Conservation (phyloP, 176 grass and related monocot genomes). For the Aegilops speltoides region DNA sequence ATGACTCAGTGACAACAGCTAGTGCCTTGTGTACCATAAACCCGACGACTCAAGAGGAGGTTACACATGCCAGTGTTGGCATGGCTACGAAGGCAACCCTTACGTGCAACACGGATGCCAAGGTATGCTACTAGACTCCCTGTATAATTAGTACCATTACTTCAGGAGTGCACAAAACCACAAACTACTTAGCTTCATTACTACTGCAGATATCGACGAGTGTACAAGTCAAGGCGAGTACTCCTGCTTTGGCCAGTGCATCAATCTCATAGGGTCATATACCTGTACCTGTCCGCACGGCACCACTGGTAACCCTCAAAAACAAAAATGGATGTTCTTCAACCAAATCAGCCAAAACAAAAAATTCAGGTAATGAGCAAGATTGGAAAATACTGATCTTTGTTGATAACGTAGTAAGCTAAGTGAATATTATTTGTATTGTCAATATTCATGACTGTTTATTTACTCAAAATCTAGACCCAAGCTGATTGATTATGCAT, state of each 20-base stretch:
- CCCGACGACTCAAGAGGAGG: neutral
- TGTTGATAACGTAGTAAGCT: neutral
- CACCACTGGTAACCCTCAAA: neutral
- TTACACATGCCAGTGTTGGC: constrained; percentile 35
- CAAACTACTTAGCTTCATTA: neutral
- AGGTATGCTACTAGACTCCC: neutral
- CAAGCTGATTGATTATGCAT: neutral
- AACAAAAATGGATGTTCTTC: constrained; percentile 8
- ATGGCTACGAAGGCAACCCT: constrained; percentile 48
- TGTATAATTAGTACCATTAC: neutral
- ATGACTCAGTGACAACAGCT: constrained; percentile 2
- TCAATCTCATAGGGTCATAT: neutral
- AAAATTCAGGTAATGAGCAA: neutral
- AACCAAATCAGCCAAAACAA: neutral
- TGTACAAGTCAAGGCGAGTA: neutral
- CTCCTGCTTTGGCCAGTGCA: constrained; percentile 5
- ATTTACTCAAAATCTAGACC: neutral
- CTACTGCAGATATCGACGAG: neutral
- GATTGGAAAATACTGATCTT: neutral
- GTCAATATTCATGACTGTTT: neutral
- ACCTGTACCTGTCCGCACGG: neutral
- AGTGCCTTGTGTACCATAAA: neutral
- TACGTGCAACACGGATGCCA: constrained; percentile 23
- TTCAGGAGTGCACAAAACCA: neutral
- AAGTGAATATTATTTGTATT: neutral